Evolutionary conservation across 176 grass and related monocot genomes (phyloP).

Genomic region (Neostapfia colusana): DNA sequence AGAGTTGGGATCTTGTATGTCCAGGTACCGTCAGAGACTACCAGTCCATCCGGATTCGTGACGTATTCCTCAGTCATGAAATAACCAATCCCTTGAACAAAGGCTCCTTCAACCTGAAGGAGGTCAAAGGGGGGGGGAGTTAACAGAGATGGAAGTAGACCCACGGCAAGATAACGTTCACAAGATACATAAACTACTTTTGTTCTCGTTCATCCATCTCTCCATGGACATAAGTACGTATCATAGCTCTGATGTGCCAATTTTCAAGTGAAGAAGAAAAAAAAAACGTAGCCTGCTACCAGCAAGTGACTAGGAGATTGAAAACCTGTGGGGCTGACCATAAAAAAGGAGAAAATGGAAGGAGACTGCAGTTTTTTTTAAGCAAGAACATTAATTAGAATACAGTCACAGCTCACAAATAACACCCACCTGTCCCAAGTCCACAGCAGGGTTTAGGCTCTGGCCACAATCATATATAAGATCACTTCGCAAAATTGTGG

Average conservation of each 20-base stretch:
- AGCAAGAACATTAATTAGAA: neutral
- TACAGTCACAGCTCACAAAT: neutral
- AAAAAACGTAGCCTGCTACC: neutral
- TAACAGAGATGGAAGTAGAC: neutral
- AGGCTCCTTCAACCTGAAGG: constrained; percentile 89
- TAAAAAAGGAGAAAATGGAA: neutral
- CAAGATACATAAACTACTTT: neutral
- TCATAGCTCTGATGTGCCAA: neutral
- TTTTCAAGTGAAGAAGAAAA: neutral
- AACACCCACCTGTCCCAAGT: constrained; percentile 79
- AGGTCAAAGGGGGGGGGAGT: neutral
- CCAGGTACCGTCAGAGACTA: constrained; percentile 86
- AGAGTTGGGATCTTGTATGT: constrained; percentile 93
- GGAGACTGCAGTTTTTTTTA: neutral
- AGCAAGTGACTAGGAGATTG: constrained; percentile 5
- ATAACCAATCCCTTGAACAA: constrained; percentile 92
- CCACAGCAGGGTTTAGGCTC: constrained; percentile 94
- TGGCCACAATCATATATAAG: constrained; percentile 92
- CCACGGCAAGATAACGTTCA: neutral
- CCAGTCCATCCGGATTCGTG: constrained; percentile 68
- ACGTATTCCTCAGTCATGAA: constrained; percentile 83
- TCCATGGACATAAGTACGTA: neutral
- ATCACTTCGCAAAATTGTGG: constrained; percentile 73
- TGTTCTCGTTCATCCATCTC: neutral
- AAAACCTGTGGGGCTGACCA: constrained; percentile 1